phyloP scores from a whole-genome alignment of 2,329 filamentous ascomycete genomes.

The Trichothecium sympodiale region DNA sequence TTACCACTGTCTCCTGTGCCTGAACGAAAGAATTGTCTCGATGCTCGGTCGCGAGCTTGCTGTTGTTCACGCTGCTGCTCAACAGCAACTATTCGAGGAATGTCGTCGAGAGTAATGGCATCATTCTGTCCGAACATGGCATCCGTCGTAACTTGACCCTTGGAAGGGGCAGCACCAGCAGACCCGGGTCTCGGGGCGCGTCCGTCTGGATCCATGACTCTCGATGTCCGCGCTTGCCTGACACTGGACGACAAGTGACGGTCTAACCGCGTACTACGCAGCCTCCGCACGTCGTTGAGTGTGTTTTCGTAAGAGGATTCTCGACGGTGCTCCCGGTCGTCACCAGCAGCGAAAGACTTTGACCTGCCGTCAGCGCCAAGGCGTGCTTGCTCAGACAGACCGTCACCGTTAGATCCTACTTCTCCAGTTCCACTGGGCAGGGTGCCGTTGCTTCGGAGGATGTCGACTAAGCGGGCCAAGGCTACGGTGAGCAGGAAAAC shows the following conservation, averaged over 20 bases:
- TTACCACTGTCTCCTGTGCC: slow-evolving; percentile 12
- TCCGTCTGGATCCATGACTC: slow-evolving; percentile 63
- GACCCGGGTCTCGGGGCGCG: slow-evolving; percentile 65
- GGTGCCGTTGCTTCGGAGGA: slow-evolving; percentile 72
- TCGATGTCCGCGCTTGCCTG: slow-evolving; percentile 78
- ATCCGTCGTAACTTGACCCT: slow-evolving; percentile 50
- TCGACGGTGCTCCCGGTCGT: slow-evolving; percentile 42
- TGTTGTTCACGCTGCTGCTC: slow-evolving; percentile 92
- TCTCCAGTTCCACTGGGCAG: slow-evolving; percentile 42
- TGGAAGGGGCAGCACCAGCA: slow-evolving; percentile 41
- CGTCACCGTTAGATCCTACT: slow-evolving; percentile 31
- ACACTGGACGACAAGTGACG: slow-evolving; percentile 90
- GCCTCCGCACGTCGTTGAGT: slow-evolving; percentile 82
- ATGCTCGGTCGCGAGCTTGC: slow-evolving; percentile 42
- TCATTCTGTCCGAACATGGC: slow-evolving; percentile 85
- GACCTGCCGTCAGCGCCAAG: slow-evolving; percentile 59
- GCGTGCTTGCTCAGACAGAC: slow-evolving; percentile 44
- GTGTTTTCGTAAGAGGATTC: slow-evolving; percentile 87
- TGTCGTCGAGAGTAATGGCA: slow-evolving; percentile 88
- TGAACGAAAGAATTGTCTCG: not conserved
- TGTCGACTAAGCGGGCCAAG: slow-evolving; percentile 77
- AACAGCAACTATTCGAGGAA: slow-evolving; percentile 87
- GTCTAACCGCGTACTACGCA: slow-evolving; percentile 88
- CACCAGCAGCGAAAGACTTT: slow-evolving; percentile 57
- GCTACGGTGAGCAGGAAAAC: slow-evolving; percentile 88